Evolutionary conservation across 2,329 filamentous ascomycete species (phyloP).

Genomic region (Pseudogymnoascus sp.): DNA sequence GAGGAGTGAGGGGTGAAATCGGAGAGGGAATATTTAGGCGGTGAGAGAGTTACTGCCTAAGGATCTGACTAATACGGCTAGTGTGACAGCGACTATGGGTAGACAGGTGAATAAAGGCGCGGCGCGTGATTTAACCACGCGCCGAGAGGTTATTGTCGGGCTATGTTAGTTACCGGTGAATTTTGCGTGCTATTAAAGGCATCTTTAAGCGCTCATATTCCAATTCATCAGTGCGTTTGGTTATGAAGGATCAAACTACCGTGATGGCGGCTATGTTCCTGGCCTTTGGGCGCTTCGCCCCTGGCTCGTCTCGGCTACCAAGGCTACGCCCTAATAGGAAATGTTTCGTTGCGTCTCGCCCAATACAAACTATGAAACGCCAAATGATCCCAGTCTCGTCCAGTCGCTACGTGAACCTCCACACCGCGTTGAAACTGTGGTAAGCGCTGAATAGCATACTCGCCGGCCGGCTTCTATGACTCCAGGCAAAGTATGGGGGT

Average conservation of each 20-base stretch:
- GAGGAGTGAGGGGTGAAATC: not conserved
- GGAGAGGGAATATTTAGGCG: slow-evolving; percentile 1
- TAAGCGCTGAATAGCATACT: not conserved
- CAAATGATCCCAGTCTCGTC: not conserved
- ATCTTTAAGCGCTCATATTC: not conserved
- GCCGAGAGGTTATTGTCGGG: not conserved
- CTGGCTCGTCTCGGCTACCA: slow-evolving; percentile 1
- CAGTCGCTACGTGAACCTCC: slow-evolving; percentile 1
- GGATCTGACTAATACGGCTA: not conserved
- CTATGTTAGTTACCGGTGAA: not conserved
- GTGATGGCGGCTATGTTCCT: slow-evolving; percentile 7
- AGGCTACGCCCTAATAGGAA: not conserved
- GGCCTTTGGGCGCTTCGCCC: not conserved
- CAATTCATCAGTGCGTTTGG: not conserved
- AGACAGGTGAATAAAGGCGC: not conserved
- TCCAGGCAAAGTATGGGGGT: not conserved
- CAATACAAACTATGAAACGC: slow-evolving; percentile 7
- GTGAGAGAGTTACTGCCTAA: slow-evolving; percentile 6
- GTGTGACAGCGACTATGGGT: not conserved
- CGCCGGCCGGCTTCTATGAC: not conserved
- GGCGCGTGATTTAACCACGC: slow-evolving; percentile 2
- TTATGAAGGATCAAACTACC: not conserved
- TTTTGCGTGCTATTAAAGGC: slow-evolving; percentile 1
- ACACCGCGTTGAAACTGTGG: not conserved
- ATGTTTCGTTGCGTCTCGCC: slow-evolving; percentile 3